Percentiles rank a stretch among this genome's conserved stretches.
Conservation (phyloP, 345 rosid genomes). For the Schrenkiella parvula region DNA sequence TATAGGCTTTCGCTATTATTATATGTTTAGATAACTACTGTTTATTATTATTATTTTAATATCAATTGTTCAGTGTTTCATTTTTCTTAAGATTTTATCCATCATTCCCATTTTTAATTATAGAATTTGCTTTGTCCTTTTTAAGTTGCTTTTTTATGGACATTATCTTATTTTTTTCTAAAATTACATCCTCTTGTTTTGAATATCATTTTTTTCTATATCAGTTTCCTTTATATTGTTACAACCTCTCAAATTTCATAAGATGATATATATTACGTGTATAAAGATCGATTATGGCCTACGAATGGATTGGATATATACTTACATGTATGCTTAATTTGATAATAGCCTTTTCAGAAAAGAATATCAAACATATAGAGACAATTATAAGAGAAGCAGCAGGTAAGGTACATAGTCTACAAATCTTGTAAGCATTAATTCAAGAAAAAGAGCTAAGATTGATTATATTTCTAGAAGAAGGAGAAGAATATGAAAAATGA, state of each 20-base stretch:
- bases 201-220: neutral
- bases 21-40: neutral
- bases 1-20: neutral
- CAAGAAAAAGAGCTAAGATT: neutral
- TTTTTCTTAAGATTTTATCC: too few relatives aligned
- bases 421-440: neutral
- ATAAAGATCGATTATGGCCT: too few relatives aligned
- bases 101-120: neutral
- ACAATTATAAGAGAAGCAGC: neutral
- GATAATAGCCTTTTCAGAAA: too few relatives aligned
- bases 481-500: neutral
- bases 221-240: neutral
- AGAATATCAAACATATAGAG: neutral
- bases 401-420: neutral
- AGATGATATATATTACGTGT: too few relatives aligned
- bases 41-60: neutral
- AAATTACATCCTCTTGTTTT: neutral
- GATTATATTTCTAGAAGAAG: neutral
- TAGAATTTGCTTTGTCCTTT: neutral
- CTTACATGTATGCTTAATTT: too few relatives aligned
- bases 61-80: neutral
- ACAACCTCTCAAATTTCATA: too few relatives aligned
- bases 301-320: too few relatives aligned
- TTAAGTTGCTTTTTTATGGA: neutral
- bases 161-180: neutral